Evolutionary conservation across 495 filamentous ascomycete genomes (phyloP).

Genomic region (Penicillium coffeae): DNA sequence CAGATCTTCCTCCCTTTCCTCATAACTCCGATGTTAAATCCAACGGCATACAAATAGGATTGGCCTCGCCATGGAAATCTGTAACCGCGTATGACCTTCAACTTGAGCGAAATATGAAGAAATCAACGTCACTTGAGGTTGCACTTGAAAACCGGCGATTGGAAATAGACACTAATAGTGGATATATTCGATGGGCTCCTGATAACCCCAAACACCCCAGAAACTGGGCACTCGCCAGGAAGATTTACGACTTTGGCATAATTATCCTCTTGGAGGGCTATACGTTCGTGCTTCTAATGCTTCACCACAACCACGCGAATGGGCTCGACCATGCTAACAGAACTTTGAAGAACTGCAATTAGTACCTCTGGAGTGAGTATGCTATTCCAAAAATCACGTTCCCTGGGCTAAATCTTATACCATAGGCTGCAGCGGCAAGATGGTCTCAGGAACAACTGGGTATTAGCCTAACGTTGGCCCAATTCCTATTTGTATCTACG

Average conservation of each 20-base stretch:
- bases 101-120: background rate
- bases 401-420: slow-evolving; percentile 8
- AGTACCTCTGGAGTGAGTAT: slow-evolving; percentile 25
- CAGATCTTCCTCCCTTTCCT: background rate
- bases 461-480: slow-evolving; percentile 13
- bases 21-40: background rate
- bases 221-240: slow-evolving; percentile 7
- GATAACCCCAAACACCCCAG: slow-evolving; percentile 11
- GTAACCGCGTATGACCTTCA: background rate
- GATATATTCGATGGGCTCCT: slow-evolving; percentile 9
- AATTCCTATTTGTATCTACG: slow-evolving; percentile 29
- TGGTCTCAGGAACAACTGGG: slow-evolving; percentile 16
- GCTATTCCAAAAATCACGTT: background rate
- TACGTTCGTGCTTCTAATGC: slow-evolving; percentile 5
- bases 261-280: slow-evolving; percentile 12
- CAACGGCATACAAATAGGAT: background rate
- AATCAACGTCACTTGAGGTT: background rate
- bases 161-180: slow-evolving; percentile 4
- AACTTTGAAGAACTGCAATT: slow-evolving; percentile 19
- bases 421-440: slow-evolving; percentile 9
- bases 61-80: background rate
- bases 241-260: slow-evolving; percentile 11
- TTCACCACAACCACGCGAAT: background rate
- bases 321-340: slow-evolving; percentile 1
- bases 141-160: background rate